Conservation (phyloP, 176 grass and related monocot genomes). For the Saccharum officinarum region DNA sequence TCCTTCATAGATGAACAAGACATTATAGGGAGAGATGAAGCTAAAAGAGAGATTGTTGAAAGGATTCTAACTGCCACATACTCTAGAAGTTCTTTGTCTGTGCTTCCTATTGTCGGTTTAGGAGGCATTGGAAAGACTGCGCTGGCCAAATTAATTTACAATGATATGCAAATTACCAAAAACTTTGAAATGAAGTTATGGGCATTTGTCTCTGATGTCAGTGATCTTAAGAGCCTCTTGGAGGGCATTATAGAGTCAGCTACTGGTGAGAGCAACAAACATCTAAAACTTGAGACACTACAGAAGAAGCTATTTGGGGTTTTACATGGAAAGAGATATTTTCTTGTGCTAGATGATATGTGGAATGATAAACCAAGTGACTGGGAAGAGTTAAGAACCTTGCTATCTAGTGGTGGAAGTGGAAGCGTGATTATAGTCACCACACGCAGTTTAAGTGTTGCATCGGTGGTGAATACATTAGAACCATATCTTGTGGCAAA, state of each 20-base stretch:
- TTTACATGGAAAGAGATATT: slow-evolving; percentile 2
- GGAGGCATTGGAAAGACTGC: slow-evolving; percentile 26
- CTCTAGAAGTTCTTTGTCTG: neutral
- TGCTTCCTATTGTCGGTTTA: too few species aligned
- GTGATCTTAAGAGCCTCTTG: neutral
- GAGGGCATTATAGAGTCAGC: neutral
- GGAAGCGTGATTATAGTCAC: slow-evolving; percentile 8
- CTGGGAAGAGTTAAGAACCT: neutral
- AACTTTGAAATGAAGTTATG: slow-evolving; percentile 6
- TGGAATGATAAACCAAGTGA: neutral
- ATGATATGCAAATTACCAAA: neutral
- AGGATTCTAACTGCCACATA: neutral
- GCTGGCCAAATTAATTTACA: neutral
- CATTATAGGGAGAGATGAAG: slow-evolving; percentile 10
- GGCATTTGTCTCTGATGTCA: neutral
- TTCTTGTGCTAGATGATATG: slow-evolving; percentile 24
- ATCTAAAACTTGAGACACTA: neutral
- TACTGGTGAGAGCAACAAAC: neutral
- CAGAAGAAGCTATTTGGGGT: neutral
- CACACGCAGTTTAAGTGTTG: neutral
- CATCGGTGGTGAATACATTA: neutral
- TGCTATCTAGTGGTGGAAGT: neutral
- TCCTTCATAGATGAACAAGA: neutral
- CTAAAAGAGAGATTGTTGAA: neutral
- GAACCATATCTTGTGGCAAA: neutral